Conservation (phyloP, 2,329 filamentous ascomycete species). For the Magnaporthiopsis poae region DNA sequence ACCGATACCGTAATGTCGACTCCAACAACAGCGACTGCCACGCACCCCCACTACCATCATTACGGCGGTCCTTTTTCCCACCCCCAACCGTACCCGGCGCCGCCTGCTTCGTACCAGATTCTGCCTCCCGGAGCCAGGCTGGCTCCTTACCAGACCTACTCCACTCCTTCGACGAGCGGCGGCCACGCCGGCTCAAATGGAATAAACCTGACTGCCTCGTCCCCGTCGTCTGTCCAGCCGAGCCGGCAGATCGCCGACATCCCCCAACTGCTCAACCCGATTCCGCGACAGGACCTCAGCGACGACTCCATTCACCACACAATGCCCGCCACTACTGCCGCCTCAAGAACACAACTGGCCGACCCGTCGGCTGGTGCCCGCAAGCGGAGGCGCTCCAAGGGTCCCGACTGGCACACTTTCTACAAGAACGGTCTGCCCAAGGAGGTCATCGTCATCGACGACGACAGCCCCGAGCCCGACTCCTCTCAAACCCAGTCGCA, state of each 20-base stretch:
- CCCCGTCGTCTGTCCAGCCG: conserved; percentile 10
- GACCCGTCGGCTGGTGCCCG: conserved; percentile 25
- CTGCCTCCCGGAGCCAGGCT: conserved; percentile 1
- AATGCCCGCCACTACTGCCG: conserved; percentile 28
- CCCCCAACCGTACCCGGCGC: conserved; percentile 30
- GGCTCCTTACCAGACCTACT: conserved; percentile 20
- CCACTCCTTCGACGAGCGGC: conserved; percentile 15
- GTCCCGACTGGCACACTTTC: conserved; percentile 70
- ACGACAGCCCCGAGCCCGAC: conserved; percentile 55
- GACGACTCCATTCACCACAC: conserved; percentile 15
- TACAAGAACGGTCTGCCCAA: conserved; percentile 76
- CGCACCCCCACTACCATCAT: conserved; percentile 58
- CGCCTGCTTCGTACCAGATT: conserved; percentile 24
- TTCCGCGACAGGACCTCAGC: conserved; percentile 25
- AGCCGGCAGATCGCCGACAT: conserved; percentile 6
- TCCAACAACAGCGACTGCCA: conserved; percentile 66
- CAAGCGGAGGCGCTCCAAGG: conserved; percentile 49
- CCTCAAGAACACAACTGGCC: conserved; percentile 15
- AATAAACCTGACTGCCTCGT: conserved; percentile 15
- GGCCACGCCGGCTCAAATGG: conserved; percentile 27
- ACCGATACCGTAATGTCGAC: conserved; percentile 67
- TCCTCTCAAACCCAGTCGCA: not conserved
- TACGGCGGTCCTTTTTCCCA: conserved; percentile 54
- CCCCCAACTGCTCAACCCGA: conserved; percentile 21
- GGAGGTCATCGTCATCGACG: conserved; percentile 75